Evolutionary conservation across 2,329 filamentous ascomycete species (phyloP), one percentile per base, ranked within the genome.

Genomic region (Xylariaceae sp.): DNA sequence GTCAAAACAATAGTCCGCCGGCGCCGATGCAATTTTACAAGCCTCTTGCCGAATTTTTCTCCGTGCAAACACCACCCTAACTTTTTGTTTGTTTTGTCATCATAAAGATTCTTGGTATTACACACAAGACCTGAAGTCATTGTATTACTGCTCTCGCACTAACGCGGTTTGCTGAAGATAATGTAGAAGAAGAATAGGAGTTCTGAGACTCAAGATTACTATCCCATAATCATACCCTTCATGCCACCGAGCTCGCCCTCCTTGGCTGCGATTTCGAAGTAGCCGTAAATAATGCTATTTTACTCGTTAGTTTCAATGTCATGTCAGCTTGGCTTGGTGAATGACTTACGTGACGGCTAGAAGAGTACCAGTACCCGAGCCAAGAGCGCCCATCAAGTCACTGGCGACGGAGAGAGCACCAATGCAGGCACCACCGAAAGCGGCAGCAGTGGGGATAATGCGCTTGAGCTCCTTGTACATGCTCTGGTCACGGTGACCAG

Each of bases 401-500:
- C 90, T 96, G 72, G 89, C 87, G 72, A 99, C 93, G 55, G 93
- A 97, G 66, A 99, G 87, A 69, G 90, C 93, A 81, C 94, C 94
- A 81, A 99, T 99, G 82, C 93, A 97, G 68, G 94, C 94, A 83
- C 94, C 94, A 77, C 95, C 94, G 68, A 99, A 99, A 71, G 95
- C 94, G 66, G 94, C 94, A 63, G 94, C 95, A 62, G 94, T 97
- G 65, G 94, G 95, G 67, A 99, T 99, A 71, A 99, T 94, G 73
- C 94, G 89, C 89, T 99, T 99, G 66, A 99, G 86, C 80, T 99
- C 94, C 84, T 96, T 96, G 87, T 99, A 99, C 94, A 99, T 99
- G 82, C 90, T 95, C 84, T 97, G 93, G 77, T 99, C 95, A 80
- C 94, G 90, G 83, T 99, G 94, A 73, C 94, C 94, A 72, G 94